Conservation (phyloP, 129 eudicot species). For the Scalesia atractyloides region DNA sequence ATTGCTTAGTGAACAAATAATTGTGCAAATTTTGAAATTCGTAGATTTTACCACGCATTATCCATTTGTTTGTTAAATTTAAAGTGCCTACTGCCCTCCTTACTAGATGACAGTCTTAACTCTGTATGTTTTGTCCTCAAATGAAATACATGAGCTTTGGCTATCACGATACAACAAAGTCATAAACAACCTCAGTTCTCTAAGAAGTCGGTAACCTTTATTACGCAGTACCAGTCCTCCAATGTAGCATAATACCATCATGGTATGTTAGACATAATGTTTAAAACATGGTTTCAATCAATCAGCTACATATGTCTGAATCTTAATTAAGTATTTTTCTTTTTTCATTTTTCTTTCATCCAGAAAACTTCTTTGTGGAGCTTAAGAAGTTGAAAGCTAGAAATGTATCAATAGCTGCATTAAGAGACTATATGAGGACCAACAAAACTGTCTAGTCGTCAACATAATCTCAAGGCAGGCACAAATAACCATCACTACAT, state of each 20-base stretch:
- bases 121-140: too few relatives aligned
- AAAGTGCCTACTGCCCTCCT: neutral
- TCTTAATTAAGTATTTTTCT: neutral
- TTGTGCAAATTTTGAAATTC: constrained; percentile 4
- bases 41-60: neutral
- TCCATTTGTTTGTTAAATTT: neutral
- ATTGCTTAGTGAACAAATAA: neutral
- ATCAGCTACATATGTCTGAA: constrained; percentile 4
- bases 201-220: too few relatives aligned
- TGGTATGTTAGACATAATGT: neutral
- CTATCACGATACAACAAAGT: neutral
- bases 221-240: too few relatives aligned
- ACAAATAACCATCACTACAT: neutral
- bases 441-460: too few relatives aligned
- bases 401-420: too few relatives aligned
- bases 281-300: neutral
- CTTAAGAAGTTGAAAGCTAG: too few relatives aligned
- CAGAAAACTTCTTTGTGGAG: neutral
- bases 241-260: neutral
- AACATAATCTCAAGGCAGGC: too few relatives aligned
- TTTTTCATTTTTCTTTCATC: neutral
- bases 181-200: neutral
- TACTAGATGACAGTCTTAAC: too few relatives aligned
- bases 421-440: too few relatives aligned
- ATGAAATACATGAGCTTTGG: too few relatives aligned